Conservation (phyloP, 2,329 filamentous ascomycete species). For the Stagonosporopsis rhizophila region DNA sequence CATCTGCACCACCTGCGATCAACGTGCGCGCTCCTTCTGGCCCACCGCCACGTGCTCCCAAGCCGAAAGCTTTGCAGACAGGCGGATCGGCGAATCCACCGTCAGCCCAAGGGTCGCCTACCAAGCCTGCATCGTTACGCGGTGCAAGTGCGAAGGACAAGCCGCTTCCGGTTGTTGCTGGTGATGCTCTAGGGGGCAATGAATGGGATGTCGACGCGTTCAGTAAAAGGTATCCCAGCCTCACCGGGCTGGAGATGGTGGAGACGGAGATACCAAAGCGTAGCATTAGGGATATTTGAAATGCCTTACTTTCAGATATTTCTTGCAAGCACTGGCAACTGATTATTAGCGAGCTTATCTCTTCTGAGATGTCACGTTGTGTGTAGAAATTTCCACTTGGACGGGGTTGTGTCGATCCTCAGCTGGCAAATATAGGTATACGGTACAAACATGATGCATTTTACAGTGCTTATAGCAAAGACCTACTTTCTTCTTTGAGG, state of each 20-base stretch:
- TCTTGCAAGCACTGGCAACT: background rate
- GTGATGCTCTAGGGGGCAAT: slow-evolving; percentile 45
- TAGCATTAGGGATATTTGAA: slow-evolving; percentile 23
- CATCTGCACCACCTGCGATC: slow-evolving; percentile 45
- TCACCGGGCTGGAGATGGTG: slow-evolving; percentile 87
- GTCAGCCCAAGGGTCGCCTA: slow-evolving; percentile 19
- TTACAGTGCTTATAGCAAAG: background rate
- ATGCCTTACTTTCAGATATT: background rate
- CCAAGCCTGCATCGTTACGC: slow-evolving; percentile 14
- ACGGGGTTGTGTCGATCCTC: background rate
- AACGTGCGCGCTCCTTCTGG: slow-evolving; percentile 42
- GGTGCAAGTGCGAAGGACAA: slow-evolving; percentile 28
- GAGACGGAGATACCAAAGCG: slow-evolving; percentile 64
- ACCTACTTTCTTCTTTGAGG: no score
- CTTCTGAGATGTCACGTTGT: background rate
- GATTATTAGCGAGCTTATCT: slow-evolving; percentile 6
- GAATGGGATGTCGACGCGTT: slow-evolving; percentile 72
- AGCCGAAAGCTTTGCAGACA: slow-evolving; percentile 65
- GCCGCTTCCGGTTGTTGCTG: slow-evolving; percentile 22
- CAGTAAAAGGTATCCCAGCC: slow-evolving; percentile 83
- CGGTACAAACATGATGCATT: background rate
- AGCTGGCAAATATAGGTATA: background rate
- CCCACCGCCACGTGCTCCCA: slow-evolving; percentile 61
- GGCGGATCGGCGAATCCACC: slow-evolving; percentile 42
- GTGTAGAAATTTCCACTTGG: background rate